phyloP scores from a whole-genome alignment of 1,284 basidiomycete species.

The Naganishia sp. region DNA sequence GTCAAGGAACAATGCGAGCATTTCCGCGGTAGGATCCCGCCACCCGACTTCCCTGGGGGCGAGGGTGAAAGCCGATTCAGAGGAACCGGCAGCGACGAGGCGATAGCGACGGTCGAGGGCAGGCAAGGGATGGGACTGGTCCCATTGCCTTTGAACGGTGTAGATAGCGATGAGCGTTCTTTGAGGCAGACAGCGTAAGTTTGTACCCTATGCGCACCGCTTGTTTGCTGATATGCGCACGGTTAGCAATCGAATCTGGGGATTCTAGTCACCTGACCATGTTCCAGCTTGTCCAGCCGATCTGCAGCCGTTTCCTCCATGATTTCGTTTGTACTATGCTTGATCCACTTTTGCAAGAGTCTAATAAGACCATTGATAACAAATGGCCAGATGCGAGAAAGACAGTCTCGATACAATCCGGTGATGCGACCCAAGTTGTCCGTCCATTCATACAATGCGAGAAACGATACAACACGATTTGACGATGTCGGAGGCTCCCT shows the following conservation, averaged over 20 bases:
- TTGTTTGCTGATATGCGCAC: slow-evolving; percentile 15
- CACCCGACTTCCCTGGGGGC: slow-evolving; percentile 75
- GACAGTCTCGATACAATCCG: too few relatives aligned
- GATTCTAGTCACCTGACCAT: neutral
- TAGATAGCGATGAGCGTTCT: slow-evolving; percentile 27
- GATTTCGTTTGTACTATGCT: neutral
- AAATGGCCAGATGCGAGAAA: too few relatives aligned
- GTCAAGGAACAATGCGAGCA: slow-evolving; percentile 62
- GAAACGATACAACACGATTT: too few relatives aligned
- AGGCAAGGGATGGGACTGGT: slow-evolving; percentile 56
- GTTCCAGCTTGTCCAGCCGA: neutral
- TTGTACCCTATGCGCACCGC: neutral
- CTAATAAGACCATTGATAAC: too few relatives aligned
- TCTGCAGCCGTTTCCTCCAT: neutral
- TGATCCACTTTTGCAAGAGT: too few relatives aligned
- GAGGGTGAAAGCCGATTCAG: slow-evolving; percentile 65
- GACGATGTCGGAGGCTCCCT: too few relatives aligned
- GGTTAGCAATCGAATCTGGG: slow-evolving; percentile 10
- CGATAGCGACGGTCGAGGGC: slow-evolving; percentile 58
- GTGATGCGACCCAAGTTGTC: too few relatives aligned
- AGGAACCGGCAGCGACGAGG: slow-evolving; percentile 57
- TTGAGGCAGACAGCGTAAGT: slow-evolving; percentile 20
- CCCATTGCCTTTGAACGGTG: slow-evolving; percentile 35
- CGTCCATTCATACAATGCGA: too few relatives aligned
- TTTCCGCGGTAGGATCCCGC: slow-evolving; percentile 62